Conservation (phyloP, 1,284 basidiomycete genomes). For the Sutorius eximius region DNA sequence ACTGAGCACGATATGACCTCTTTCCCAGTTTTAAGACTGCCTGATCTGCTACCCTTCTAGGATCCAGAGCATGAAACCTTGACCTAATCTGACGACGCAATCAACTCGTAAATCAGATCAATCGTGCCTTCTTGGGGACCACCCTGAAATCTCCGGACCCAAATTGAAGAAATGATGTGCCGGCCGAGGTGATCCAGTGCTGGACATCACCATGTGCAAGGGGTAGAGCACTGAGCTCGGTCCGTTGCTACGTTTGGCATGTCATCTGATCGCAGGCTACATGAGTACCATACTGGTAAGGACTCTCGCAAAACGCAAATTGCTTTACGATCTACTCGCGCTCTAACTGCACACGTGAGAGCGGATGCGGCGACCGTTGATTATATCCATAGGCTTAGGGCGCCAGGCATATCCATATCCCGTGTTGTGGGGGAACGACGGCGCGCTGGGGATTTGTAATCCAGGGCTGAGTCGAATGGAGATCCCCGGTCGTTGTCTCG, state of each 20-base stretch:
- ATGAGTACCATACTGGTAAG: too few relatives aligned
- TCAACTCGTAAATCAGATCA: background rate
- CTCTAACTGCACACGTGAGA: background rate
- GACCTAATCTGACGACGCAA: background rate
- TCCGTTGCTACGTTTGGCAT: background rate
- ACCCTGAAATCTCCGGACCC: background rate
- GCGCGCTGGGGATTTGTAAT: background rate
- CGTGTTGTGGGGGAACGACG: background rate
- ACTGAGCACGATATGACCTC: background rate
- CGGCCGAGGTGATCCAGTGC: background rate
- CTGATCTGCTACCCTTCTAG: background rate
- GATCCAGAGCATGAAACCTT: background rate
- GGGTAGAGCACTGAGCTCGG: background rate
- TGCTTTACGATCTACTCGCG: background rate
- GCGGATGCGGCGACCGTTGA: background rate
- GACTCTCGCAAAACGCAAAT: background rate
- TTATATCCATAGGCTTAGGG: background rate
- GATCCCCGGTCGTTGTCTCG: background rate
- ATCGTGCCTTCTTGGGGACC: background rate
- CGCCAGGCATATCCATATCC: background rate
- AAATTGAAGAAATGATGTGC: slow-evolving; percentile 1
- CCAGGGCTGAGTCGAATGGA: background rate
- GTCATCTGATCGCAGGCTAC: too few relatives aligned
- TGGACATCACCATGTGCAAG: background rate
- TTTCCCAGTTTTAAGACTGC: background rate